phyloP scores from a whole-genome alignment of 441 rosid species.

The Euphorbia celastroides region DNA sequence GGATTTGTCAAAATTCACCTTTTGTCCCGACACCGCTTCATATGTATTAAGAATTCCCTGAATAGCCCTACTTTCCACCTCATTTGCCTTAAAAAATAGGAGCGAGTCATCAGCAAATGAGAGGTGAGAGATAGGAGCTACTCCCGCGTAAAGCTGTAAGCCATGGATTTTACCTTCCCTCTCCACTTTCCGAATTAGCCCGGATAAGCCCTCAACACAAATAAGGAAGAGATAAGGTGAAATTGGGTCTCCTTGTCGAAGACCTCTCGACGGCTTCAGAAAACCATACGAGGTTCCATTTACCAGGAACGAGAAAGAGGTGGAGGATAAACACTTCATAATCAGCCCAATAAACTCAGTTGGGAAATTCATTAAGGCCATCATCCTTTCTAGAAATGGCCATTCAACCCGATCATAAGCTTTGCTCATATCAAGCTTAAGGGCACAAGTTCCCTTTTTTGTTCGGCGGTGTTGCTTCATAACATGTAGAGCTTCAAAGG shows the following conservation, averaged over 20 bases:
- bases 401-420: constrained; percentile 6
- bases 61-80: neutral
- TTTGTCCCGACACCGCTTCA: neutral
- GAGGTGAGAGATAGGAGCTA: neutral
- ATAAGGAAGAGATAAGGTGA: neutral
- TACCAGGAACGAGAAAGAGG: neutral
- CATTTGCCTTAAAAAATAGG: neutral
- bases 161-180: neutral
- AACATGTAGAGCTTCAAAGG: neutral
- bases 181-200: neutral
- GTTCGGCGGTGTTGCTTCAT: neutral
- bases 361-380: neutral
- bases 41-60: neutral
- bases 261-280: neutral
- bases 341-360: neutral
- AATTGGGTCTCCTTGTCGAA: neutral
- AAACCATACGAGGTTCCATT: neutral
- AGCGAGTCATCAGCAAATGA: neutral
- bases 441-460: neutral
- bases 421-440: constrained; percentile 3
- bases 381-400: neutral
- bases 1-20: neutral
- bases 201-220: neutral
- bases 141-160: no score
- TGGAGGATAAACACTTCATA: neutral